Base-by-base conservation (phyloP, 1,284 basidiomycete species). In the Pisolithus thermaeus region DNA sequence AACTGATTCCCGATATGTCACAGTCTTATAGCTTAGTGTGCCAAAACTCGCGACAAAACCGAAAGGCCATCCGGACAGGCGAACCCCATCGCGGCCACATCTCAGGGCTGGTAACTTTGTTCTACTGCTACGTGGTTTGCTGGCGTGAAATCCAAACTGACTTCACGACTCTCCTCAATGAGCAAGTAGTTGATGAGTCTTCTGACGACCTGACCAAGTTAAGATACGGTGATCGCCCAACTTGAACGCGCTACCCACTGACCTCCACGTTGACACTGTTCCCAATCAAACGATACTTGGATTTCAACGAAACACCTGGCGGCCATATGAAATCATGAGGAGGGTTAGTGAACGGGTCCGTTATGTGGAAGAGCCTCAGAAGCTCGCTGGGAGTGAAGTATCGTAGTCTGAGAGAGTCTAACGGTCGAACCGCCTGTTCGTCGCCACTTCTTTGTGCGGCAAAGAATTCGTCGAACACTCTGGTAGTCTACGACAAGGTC, bases 191-290 rank as follows among this genome's bases (percentile, higher is more conserved):
- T 35, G 9, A 67, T 56, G 36, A 65, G 36, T 48, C 52, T 60
- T 43, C 53, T 57, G 7, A 68, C 53, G 20, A 69, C 61, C 67
- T 65, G 41, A 11, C 12, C 39, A 41, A 7, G 47, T 3, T 48
- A 7, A 30, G 44, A 4, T 7, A 30, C 20, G 7, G n/a, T 42
- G 37, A 37, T 27, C 5, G 4, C 36, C 42, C 1, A 9, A 8
- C 3, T 14, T 12, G 27, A 44, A 38, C 30, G 16, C 8, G 16
- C 6, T 9, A 14, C 7, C 20, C 30, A 50, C 62, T 52, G 41
- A 89, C 86, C 50, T 72, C 72, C 3, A 90, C 84, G 67, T 90
- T 90, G 6, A 90, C 81, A 54, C 87, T 89, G 62, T 90, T 90
- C 22, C 88, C 88, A 54, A 90, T 83, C 27, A 90, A 68, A 42